Evolutionary conservation across 345 rosid species (phyloP).

Genomic region (Abelmoschus esculentus): DNA sequence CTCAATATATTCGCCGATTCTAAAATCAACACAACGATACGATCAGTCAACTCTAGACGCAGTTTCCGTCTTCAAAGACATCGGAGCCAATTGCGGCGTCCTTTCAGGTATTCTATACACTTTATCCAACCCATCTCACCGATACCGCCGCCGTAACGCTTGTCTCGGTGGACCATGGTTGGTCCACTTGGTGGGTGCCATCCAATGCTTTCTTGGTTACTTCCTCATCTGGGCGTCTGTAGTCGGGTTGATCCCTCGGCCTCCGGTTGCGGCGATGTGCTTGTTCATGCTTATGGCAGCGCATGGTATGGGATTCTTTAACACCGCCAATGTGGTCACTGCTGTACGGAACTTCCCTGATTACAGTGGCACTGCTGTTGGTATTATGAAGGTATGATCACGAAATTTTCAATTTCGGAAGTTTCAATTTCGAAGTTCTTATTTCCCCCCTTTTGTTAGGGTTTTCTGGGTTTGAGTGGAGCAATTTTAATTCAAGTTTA

Average conservation of each 20-base stretch:
- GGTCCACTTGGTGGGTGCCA: constrained; percentile 46
- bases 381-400: constrained; percentile 34
- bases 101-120: constrained; percentile 58
- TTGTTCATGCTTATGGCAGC: constrained; percentile 36
- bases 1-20: constrained; percentile 52
- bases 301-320: constrained; percentile 34
- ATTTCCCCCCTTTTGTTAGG: constrained; percentile 20
- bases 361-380: constrained; percentile 42
- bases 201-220: constrained; percentile 51
- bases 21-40: constrained; percentile 58
- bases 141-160: neutral
- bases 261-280: constrained; percentile 43
- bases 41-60: constrained; percentile 71
- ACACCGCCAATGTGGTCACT: constrained; percentile 43
- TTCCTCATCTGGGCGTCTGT: constrained; percentile 64
- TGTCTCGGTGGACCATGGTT: constrained; percentile 50
- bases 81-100: constrained; percentile 54
- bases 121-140: constrained; percentile 16
- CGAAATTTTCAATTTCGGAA: neutral
- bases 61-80: constrained; percentile 64
- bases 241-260: constrained; percentile 34
- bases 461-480: constrained; percentile 47
- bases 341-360: constrained; percentile 32
- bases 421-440: neutral
- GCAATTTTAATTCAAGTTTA: constrained; percentile 48